These are phyloP conservation scores for Penicillium antarcticum DNA, from an alignment of 495 filamentous ascomycete species.

Conservation along the genomic window DNA sequence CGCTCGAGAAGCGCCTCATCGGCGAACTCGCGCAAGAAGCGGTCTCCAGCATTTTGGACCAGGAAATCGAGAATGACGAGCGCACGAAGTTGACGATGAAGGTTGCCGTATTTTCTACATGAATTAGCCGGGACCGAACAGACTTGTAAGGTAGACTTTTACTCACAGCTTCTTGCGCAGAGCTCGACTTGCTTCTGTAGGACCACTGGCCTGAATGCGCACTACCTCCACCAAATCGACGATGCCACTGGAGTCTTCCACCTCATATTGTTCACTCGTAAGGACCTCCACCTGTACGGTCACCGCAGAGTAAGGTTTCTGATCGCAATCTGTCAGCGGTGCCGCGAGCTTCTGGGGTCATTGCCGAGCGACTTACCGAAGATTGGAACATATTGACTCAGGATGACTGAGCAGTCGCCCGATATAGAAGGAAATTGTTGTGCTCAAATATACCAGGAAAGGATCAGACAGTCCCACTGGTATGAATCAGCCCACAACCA, in stretches of 20 bases:
- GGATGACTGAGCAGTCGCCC: background rate
- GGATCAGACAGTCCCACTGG: background rate
- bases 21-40: constrained; percentile 82
- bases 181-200: constrained; percentile 85
- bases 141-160: background rate
- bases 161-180: constrained; percentile 92
- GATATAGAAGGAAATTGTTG: no score
- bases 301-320: constrained; percentile 92
- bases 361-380: constrained; percentile 24
- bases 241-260: constrained; percentile 88
- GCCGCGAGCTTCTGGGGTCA: background rate
- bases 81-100: constrained; percentile 87
- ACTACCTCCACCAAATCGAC: constrained; percentile 93
- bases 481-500: background rate
- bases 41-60: constrained; percentile 88
- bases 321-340: constrained; percentile 3
- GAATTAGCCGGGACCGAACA: constrained; percentile 9
- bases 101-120: constrained; percentile 82
- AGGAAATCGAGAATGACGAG: constrained; percentile 88
- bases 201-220: constrained; percentile 82
- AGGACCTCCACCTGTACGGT: constrained; percentile 92
- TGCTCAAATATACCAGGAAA: background rate
- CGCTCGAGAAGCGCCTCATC: constrained; percentile 94
- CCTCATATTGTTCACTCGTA: constrained; percentile 83
- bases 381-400: constrained; percentile 38